phyloP scores from a whole-genome alignment of 805 yeast genomes.

The Tetrapisispora taiwanensis region DNA sequence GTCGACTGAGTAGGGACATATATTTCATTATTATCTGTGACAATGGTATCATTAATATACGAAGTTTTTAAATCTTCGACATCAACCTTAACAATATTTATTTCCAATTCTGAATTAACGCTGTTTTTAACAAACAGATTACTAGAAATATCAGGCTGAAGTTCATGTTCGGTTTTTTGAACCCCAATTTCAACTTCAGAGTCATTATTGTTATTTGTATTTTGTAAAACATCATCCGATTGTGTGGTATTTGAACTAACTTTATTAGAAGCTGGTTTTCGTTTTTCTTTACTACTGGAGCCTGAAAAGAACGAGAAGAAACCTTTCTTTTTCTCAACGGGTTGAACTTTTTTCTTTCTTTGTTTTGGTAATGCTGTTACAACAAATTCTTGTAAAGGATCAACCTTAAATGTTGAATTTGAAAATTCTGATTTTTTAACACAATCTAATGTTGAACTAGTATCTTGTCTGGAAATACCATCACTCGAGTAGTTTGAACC shows the following conservation, averaged over 20 bases:
- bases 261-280: neutral
- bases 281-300: neutral
- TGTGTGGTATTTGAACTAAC: neutral
- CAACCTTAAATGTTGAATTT: constrained; percentile 18
- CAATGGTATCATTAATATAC: too few relatives aligned
- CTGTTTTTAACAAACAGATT: too few relatives aligned
- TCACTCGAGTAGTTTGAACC: neutral
- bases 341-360: constrained; percentile 8
- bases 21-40: neutral
- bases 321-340: constrained; percentile 14
- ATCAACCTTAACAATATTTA: too few relatives aligned
- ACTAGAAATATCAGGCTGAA: too few relatives aligned
- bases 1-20: too few relatives aligned
- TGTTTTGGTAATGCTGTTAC: constrained; percentile 20
- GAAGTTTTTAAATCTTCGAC: too few relatives aligned
- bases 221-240: neutral
- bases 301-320: constrained; percentile 16
- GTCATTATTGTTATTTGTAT: neutral
- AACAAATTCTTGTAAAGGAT: constrained; percentile 24
- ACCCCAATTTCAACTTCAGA: too few relatives aligned
- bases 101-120: too few relatives aligned
- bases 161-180: too few relatives aligned
- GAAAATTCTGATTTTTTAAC: neutral
- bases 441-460: neutral
- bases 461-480: neutral